Evolutionary conservation across 1,284 basidiomycete species (phyloP).

Genomic region (Meripilus lineatus): DNA sequence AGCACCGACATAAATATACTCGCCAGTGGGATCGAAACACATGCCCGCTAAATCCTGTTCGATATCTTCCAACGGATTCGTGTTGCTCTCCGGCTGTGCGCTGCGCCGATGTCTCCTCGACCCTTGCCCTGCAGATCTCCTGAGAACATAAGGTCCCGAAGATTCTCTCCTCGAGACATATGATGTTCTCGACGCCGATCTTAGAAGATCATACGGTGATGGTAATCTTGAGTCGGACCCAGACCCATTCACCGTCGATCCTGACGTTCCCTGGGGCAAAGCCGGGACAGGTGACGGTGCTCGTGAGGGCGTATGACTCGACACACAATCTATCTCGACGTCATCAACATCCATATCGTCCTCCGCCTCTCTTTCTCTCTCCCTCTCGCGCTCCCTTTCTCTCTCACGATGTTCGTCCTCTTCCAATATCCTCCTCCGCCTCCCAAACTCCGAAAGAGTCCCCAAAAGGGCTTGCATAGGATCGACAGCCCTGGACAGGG

Average conservation of each 20-base stretch:
- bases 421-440: not conserved
- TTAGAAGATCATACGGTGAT: not conserved
- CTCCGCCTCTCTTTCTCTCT: constrained; percentile 12
- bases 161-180: not conserved
- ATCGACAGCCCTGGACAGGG: constrained; percentile 54
- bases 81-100: constrained; percentile 19
- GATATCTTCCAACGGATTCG: constrained; percentile 10
- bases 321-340: constrained; percentile 39
- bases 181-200: not conserved
- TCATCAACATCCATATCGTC: constrained; percentile 38
- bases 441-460: not conserved
- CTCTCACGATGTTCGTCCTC: not conserved
- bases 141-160: not conserved
- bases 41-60: constrained; percentile 67
- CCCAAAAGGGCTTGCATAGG: constrained; percentile 52
- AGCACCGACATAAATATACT: constrained; percentile 63
- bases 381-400: constrained; percentile 11
- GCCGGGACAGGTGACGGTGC: constrained; percentile 38
- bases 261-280: constrained; percentile 11
- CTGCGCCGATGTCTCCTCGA: constrained; percentile 24
- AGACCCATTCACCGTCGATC: no score
- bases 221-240: constrained; percentile 4
- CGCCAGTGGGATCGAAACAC: constrained; percentile 70
- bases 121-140: no score
- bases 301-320: constrained; percentile 41